Base-by-base conservation (phyloP, 2,329 filamentous ascomycete genomes). In the Grosmannia serpens region DNA sequence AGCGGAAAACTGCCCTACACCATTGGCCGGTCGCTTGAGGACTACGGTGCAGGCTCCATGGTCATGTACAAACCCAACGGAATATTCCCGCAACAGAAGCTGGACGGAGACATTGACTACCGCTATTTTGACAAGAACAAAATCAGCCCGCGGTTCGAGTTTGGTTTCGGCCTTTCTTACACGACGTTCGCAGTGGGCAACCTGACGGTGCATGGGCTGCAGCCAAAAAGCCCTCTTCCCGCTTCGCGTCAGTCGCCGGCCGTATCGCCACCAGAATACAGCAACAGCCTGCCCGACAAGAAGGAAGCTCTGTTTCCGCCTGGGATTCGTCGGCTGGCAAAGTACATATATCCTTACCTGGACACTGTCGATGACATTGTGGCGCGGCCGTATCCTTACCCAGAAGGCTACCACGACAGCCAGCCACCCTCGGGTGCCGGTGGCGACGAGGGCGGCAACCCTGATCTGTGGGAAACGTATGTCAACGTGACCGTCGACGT, bases 1-100 rank as follows among this genome's bases (percentile, higher is more conserved):
- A 89, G 83, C 55, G 91, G 91, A n/a, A 86, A 87, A 58, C 75
- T 96, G 1, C 91, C 91, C 0, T 96, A 95, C 71, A 95, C 90
- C 0, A 87, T 96, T 50, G 90, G 88, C 9, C 88, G 85, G 67
- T 77, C 77, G 0, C 76, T 88, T 2, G 76, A 82, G 20, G 89
- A 96, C 68, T 94, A 94, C 64, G 91, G 91, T 0, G 80, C 83
- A 0, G 83, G 81, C 20, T 87, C 79, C 22, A 79, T 86, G 66
- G 77, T 94, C 46, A 75, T 91, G 62, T 89, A 86, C 66, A 74
- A 83, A 54, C 82, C 87, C 0, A 87, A 89, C 64, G 82, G 78
- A 20, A 74, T 88, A 4, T 76, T 86, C 1, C 89, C 90, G 0
- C 89, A 95, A 67, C 89, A 95, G 64, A 85, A 89, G 63, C 95